Evolutionary conservation across 768 basidiomycete species (phyloP).

Genomic region (Phylloporus sp.): DNA sequence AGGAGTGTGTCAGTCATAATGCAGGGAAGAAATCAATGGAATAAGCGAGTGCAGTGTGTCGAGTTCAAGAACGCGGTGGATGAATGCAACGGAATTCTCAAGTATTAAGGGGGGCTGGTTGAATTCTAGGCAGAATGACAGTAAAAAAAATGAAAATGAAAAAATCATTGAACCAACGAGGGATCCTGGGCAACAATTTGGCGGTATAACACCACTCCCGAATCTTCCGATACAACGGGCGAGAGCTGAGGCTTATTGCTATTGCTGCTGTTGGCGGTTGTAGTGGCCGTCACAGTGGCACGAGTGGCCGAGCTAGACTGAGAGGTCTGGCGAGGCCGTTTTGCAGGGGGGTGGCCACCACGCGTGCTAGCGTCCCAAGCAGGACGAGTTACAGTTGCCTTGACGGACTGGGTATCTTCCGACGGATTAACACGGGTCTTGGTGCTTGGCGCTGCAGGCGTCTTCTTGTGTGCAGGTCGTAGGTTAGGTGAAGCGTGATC

Average conservation of each 20-base stretch:
- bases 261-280: conserved; percentile 16
- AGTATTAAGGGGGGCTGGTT: conserved; percentile 18
- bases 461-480: conserved; percentile 63
- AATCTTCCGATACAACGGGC: conserved; percentile 68
- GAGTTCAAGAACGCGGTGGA: conserved; percentile 22
- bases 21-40: conserved; percentile 20
- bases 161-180: conserved; percentile 44
- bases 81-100: conserved; percentile 18
- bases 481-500: conserved; percentile 39
- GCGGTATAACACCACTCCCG: conserved; percentile 78
- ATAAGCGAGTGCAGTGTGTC: conserved; percentile 26
- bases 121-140: conserved; percentile 16
- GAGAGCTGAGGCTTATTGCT: conserved; percentile 44
- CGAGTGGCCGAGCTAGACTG: conserved; percentile 62
- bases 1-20: conserved; percentile 31
- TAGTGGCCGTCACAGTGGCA: conserved; percentile 30
- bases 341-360: conserved; percentile 35
- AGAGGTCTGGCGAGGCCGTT: conserved; percentile 67
- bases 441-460: conserved; percentile 40
- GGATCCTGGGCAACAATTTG: conserved; percentile 76
- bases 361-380: conserved; percentile 68
- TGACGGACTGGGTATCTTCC: conserved; percentile 63
- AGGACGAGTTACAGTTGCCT: conserved; percentile 70
- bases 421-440: conserved; percentile 43
- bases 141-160: conserved; percentile 3